Conservation (phyloP, 306 rosid species). For the Quercus glauca region DNA sequence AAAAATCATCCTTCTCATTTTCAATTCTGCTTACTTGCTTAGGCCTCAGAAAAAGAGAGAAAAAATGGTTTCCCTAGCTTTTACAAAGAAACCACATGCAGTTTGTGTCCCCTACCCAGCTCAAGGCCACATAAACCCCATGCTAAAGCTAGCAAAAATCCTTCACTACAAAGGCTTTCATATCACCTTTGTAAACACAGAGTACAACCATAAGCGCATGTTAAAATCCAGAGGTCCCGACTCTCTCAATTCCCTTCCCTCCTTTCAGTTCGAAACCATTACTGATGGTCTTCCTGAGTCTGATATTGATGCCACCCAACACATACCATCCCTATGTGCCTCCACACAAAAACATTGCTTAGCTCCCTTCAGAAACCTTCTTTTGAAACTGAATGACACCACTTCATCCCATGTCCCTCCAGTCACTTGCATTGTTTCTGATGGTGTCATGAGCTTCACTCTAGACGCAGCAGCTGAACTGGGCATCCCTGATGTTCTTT, state of each 20-base stretch:
- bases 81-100: constrained; percentile 1
- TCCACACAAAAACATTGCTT: constrained; percentile 36
- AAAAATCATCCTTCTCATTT: neutral
- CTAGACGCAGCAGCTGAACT: constrained; percentile 40
- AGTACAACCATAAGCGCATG: constrained; percentile 37
- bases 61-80: constrained; percentile 8
- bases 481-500: constrained; percentile 37
- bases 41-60: too few relatives aligned
- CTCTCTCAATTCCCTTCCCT: constrained; percentile 23
- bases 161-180: constrained; percentile 41
- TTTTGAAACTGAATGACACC: constrained; percentile 30
- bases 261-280: constrained; percentile 36
- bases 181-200: constrained; percentile 34
- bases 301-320: constrained; percentile 39
- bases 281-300: constrained; percentile 65
- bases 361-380: constrained; percentile 38
- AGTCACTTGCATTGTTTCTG: constrained; percentile 44
- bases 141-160: constrained; percentile 16
- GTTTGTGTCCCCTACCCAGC: constrained; percentile 7
- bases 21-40: neutral
- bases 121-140: constrained; percentile 11
- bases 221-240: constrained; percentile 31
- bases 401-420: constrained; percentile 28
- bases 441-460: constrained; percentile 48
- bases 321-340: constrained; percentile 29